Percentiles rank a stretch among this genome's conserved stretches.
Conservation (phyloP, 192 early-diverging fungal genomes). For the Phlyctochytrium arcticum region DNA sequence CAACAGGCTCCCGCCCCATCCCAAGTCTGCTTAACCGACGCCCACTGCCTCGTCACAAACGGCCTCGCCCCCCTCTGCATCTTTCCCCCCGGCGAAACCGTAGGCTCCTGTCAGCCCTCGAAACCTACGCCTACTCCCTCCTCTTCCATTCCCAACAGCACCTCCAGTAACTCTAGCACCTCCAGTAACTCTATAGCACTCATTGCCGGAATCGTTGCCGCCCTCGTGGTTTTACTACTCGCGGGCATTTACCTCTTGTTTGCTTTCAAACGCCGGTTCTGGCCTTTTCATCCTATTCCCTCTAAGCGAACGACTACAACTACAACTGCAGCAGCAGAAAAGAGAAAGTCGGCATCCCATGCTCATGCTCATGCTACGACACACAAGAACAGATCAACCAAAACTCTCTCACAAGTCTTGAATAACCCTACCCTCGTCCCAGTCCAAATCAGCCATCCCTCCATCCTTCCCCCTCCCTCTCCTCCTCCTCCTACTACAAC, state of each 20-base stretch:
- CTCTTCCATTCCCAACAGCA: too few species aligned
- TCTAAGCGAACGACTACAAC: neutral
- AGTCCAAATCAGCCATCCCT: neutral
- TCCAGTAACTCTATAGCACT: too few species aligned
- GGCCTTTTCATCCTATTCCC: neutral
- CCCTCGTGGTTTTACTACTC: too few species aligned
- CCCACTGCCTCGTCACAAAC: neutral
- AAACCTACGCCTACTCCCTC: too few species aligned
- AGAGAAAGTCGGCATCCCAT: neutral
- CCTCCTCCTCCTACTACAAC: neutral
- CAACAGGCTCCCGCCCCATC: neutral
- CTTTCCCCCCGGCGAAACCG: too few species aligned
- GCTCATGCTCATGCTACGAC: neutral
- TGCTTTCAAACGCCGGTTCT: neutral
- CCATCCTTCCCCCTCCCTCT: neutral
- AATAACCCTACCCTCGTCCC: neutral
- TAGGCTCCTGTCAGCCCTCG: too few species aligned
- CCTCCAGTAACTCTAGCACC: too few species aligned
- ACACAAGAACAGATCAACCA: neutral
- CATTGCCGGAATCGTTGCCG: too few species aligned
- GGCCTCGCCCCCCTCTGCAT: neutral
- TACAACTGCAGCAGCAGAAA: neutral
- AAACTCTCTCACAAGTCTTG: neutral
- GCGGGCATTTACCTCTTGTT: too few species aligned
- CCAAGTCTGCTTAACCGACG: neutral